Conservation (phyloP, 768 basidiomycete species). For the Symmetrospora coprosmae region DNA sequence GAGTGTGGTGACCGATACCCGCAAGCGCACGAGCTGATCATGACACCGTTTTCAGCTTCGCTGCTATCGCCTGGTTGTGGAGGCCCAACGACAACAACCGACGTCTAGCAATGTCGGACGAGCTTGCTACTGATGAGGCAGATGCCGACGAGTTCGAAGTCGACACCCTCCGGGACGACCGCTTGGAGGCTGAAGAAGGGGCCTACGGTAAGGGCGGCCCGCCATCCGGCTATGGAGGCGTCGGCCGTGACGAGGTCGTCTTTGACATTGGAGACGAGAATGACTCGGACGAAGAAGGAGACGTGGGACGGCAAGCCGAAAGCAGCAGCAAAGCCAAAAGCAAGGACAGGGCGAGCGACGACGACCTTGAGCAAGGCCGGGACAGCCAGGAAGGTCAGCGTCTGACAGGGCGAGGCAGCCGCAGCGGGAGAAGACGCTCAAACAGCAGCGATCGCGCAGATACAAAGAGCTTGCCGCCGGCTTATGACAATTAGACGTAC, state of each 20-base stretch:
- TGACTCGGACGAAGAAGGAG: conserved; percentile 38
- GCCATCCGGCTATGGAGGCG: conserved; percentile 24
- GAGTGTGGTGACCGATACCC: too few species aligned
- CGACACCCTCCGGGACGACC: conserved; percentile 51
- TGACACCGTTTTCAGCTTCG: conserved; percentile 47
- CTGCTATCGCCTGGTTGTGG: conserved; percentile 76
- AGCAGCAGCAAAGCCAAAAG: background rate
- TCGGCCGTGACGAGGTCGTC: conserved; percentile 59
- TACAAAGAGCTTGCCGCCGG: too few species aligned
- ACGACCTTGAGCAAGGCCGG: too few species aligned
- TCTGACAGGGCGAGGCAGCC: too few species aligned
- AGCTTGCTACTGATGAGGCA: conserved; percentile 83
- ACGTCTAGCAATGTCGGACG: conserved; percentile 88
- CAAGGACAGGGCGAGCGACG: too few species aligned
- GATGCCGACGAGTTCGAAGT: conserved; percentile 87
- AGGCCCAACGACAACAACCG: conserved; percentile 78
- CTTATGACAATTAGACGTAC: too few species aligned
- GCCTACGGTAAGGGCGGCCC: conserved; percentile 56
- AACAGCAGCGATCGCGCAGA: too few species aligned
- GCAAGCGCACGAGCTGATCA: too few species aligned
- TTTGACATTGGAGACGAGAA: conserved; percentile 86
- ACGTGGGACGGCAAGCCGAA: conserved; percentile 1
- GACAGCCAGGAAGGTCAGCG: too few species aligned
- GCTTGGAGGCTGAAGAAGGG: conserved; percentile 44
- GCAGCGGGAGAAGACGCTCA: too few species aligned